Evolutionary conservation across 2,329 filamentous ascomycete species (phyloP), one percentile per base, ranked within the genome.

Genomic region (Microsporum audouinii): DNA sequence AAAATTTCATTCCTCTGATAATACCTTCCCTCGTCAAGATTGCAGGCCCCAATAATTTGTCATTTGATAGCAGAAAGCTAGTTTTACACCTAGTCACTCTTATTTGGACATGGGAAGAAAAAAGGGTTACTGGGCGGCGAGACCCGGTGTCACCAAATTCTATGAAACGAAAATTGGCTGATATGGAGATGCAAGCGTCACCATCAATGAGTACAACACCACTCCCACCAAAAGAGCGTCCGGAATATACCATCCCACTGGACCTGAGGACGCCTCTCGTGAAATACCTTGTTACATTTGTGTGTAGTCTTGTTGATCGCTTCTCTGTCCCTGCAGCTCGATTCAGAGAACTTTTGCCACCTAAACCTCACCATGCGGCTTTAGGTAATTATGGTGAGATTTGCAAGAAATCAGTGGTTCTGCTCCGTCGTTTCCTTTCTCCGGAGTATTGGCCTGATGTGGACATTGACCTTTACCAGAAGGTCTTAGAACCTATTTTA

Each of bases 231-330:
- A 69, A 69, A 45, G 85, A 85, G 57, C 80, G 80, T 63, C 73
- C 77, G 0, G 88, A 91, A 61, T 91, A 88, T 66, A 79, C 82
- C 63, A 85, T 92, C 31, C 83, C 88, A 6, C 71, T 81, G 0
- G 72, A 82, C 0, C 84, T 88, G 60, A 84, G 91, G 23, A 82
- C 86, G 49, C 87, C 90, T 72, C 87, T 99, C 78, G 82, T 96
- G 56, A 96, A 96, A 74, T 99, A 97, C 70, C 82, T 99, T 36
- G 88, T 97, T 34, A 89, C 94, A 63, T 97, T 97, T 73, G 96
- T 97, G 67, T 91, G 91, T 1, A 88, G 90, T 58, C 80, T 96
- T 27, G 87, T 88, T 17, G 94, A 97, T 73, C 84, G 91, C 38
- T 96, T 88, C 71, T 85, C 86, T 23, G 82, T 91, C 27, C 87